Base-by-base conservation (phyloP, 257 asterid genomes). In the Primulina tabacum region DNA sequence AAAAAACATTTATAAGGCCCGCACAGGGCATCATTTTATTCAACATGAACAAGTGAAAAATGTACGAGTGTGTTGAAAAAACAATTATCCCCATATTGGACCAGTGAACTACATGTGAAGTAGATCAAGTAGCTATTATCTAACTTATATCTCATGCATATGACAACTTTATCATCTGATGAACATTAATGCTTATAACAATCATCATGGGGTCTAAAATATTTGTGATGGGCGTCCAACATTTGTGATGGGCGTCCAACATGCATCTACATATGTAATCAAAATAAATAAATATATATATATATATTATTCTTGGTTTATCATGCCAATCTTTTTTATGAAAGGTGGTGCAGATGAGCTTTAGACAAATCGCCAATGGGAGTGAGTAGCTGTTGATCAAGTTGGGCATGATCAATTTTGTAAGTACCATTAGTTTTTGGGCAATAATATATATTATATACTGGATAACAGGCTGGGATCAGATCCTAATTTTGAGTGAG, bases 401-500 rank as follows among this genome's bases (percentile, higher is more conserved):
- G 17, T 43, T 35, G 10, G 12, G 2, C n/a, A 43, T 12, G 17
- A 12, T 43, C 12, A 43, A 43, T 43, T n/a, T 12, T 43, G 53
- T 43, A n/a, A 43, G 6, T 4, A 12, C 3, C n/a, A 43, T 43
- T 43, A 43, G 53, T 12, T 43, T 43, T 43, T 11, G 53, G n/a
- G 17, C 12, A 43, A 5, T 43, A 5, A 12, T 12, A 43, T 43
- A n/a, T 16, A 28, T 2, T 3, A 28, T 28, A 28, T 4, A 12
- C 40, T 2, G 8, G 62, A 43, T 18, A 32, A 58, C 69, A 71
- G 60, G 17, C 66, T 21, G 12, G 29, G 1, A 43, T 69, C 73
- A 64, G 52, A 72, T 18, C 71, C 76, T 24, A 35, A 64, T 59
- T 62, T 66, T 60, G 53, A 68, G 52, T 20, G 34, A 71, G 26